Conservation (phyloP, 2,329 filamentous ascomycete species). For the Graphiopsis chlorocephala region DNA sequence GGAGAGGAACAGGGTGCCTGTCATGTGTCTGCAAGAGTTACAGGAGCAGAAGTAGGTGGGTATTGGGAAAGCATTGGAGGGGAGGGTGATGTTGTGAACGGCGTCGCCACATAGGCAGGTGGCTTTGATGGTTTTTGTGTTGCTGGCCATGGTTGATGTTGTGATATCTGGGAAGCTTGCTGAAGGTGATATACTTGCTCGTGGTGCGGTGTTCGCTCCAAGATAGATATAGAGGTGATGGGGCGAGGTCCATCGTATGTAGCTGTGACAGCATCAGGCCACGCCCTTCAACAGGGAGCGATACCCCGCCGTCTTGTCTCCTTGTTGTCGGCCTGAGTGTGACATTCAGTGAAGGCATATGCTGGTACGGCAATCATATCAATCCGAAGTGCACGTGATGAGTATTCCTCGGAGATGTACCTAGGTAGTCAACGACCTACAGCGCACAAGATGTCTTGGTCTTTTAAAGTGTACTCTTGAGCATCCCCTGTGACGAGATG, state of each 20-base stretch:
- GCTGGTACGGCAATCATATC: no score
- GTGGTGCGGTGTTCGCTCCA: not conserved
- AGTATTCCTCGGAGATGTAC: not conserved
- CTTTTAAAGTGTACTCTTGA: no score
- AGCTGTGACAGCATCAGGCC: not conserved
- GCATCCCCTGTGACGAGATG: not conserved
- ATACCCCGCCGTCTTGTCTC: not conserved
- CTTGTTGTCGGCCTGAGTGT: not conserved
- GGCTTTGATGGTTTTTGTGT: conserved; percentile 23
- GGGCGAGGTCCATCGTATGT: not conserved
- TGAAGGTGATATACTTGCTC: not conserved
- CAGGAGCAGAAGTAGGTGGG: conserved; percentile 52
- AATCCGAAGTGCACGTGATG: not conserved
- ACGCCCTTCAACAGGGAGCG: not conserved
- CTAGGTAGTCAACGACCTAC: not conserved
- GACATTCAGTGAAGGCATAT: not conserved
- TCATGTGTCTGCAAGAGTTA: conserved; percentile 47
- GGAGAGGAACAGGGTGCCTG: conserved; percentile 47
- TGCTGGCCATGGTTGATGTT: conserved; percentile 18
- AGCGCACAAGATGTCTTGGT: not conserved
- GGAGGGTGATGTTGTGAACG: conserved; percentile 36
- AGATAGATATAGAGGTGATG: not conserved
- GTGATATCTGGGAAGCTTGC: accelerated
- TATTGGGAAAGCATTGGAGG: conserved; percentile 37
- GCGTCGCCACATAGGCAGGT: conserved; percentile 40